Evolutionary conservation across 805 yeast species (phyloP), one percentile per base, ranked within the genome.

Genomic region (Cyberlindnera bimundalis): DNA sequence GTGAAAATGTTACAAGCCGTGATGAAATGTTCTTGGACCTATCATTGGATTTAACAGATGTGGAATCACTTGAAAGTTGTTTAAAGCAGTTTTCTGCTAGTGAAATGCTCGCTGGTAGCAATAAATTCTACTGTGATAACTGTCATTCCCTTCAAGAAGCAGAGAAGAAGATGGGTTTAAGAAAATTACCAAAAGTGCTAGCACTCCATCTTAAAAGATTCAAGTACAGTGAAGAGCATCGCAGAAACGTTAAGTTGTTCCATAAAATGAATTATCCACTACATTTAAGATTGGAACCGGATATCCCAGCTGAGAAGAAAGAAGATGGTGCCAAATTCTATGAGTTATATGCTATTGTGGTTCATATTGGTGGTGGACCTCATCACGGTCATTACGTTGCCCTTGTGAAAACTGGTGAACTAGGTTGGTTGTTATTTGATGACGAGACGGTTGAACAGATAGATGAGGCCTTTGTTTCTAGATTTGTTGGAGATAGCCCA

Each of bases 331-430:
- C 76, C 49, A 77, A 76, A 52, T 68, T 81, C 15, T 93, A 89
- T 56, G 96, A 90, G 53, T 65, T 93, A 37, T 83, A 79, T 47
- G 87, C 91, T 0, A 81, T 91, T 31, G 93, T 93, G 11, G 89
- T 93, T 10, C 99, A 93, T 58, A 80, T 93, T 51, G 99, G 99
- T 6, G 95, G 96, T 4, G 97, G 98, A 0, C 97, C 98, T 1
- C 89, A 88, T 67, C 96, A 90, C 64, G 99, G 99, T 0, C 99
- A 93, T 60, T 93, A 93, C 60, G 91, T 93, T 9, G 75, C 96
- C 0, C 67, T 93, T 5, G 83, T 93, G 45, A 88, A 88, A 57
- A 82, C 89, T 5, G 79, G 76, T 39, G 70, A 74, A 17, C 76
- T 78, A 29, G 90, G 96, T 0, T 93, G 99, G 99, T 65, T 93